These are phyloP conservation scores for Lodderomyces elongisporus DNA, from an alignment of 1,139 yeast genomes.

Conservation along the genomic window DNA sequence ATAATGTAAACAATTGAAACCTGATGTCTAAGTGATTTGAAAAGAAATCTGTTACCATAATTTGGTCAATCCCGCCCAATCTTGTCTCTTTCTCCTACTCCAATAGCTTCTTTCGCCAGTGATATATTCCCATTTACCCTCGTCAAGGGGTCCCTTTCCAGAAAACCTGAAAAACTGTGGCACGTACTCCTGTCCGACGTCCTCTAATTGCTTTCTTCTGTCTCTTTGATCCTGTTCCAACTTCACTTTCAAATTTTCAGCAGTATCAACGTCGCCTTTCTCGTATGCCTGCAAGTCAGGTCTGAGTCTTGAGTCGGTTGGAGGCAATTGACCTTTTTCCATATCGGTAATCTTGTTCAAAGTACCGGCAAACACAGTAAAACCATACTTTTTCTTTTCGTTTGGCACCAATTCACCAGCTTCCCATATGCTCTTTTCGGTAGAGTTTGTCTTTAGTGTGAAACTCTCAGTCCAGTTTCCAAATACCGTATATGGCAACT, in stretches of 20 bases:
- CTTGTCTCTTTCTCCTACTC: conserved; percentile 59
- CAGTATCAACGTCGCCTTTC: conserved; percentile 58
- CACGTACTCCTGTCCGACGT: conserved; percentile 35
- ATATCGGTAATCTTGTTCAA: conserved; percentile 72
- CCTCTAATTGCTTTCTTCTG: conserved; percentile 60
- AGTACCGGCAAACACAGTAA: conserved; percentile 75
- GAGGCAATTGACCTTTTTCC: conserved; percentile 62
- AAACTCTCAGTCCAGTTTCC: conserved; percentile 80
- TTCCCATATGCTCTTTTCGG: conserved; percentile 56
- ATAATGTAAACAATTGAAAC: too few species aligned
- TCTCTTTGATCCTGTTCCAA: conserved; percentile 79
- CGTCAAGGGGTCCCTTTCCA: conserved; percentile 34
- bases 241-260: conserved; percentile 61
- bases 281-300: conserved; percentile 81
- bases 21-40: too few species aligned
- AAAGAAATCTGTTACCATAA: too few species aligned
- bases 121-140: conserved; percentile 56
- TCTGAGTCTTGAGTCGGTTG: conserved; percentile 83
- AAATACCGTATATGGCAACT: conserved; percentile 38
- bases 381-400: conserved; percentile 68
- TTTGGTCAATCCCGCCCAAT: conserved; percentile 53
- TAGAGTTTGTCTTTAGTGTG: conserved; percentile 35
- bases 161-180: conserved; percentile 63
- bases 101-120: conserved; percentile 71
- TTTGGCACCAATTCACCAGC: conserved; percentile 61